Base-by-base conservation (phyloP, 805 yeast genomes). In the Komagataella populi region DNA sequence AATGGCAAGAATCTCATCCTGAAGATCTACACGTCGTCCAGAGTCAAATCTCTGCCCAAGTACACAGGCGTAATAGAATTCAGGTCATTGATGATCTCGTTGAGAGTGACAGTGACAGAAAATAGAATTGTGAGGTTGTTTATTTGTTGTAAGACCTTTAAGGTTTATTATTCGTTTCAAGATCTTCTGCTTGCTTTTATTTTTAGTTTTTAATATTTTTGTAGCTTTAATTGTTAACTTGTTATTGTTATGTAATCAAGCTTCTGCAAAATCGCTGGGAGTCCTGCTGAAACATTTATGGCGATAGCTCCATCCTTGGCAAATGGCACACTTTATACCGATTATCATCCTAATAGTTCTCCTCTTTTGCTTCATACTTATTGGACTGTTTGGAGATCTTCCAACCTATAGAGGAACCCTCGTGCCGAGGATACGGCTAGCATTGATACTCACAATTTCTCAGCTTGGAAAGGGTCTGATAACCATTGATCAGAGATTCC, bases 1-100 rank as follows among this genome's bases (percentile, higher is more conserved):
- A 74, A 57, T 88, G 95, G 93, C 96, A 87, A 66, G 61, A 72
- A 18, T 68, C 68, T 3, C 78, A 87, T 58, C 93, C 93, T 2
- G 91, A 86, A 57, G 71, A 81, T 55, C 63, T 87, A 54, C 93
- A 86, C 60, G 85, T 80, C 30, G 86, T 84, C n/a, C 73, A 73
- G 60, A 75, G 83, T 39, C 89, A 83, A 68, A 72, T 83, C 24
- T 68, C 73, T 53, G 73, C 75, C 45, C 68, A 67, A 48, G 54
- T 64, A 8, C 64, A 63, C 48, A 57, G 60, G 14, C 62, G 53
- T 8, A 49, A 58, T 45, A 76, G 49, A 16, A 44, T 51, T 30
- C 48, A 49, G n/a, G 57, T 51, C n/a, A 53, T 59, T 36, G 61
- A 56, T 45, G 54, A 52, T 30, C 39, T 30, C 12, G 39, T 30